A percentile compares a stretch with the other conserved stretches of the same genome.
These are phyloP conservation scores for Trametes pubescens DNA, from an alignment of 1,284 basidiomycete species.

Conservation along the genomic window DNA sequence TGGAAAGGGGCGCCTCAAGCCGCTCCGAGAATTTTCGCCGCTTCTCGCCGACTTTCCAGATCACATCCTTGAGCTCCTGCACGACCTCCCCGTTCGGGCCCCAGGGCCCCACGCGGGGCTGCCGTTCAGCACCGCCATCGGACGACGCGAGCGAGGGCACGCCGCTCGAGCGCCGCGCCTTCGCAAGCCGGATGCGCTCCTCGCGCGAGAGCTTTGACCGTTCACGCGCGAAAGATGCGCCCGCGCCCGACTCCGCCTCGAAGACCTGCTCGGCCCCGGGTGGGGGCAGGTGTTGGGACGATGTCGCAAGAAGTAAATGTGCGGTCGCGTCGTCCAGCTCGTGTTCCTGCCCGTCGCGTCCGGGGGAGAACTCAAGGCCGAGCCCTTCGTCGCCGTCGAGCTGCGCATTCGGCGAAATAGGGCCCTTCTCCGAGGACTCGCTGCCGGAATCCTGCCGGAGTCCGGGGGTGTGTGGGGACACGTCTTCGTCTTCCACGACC, in stretches of 20 bases:
- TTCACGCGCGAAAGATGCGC: conserved; percentile 55
- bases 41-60: conserved; percentile 81
- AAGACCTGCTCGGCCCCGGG: conserved; percentile 80
- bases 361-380: conserved; percentile 28
- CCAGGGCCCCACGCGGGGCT: conserved; percentile 55
- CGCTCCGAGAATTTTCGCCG: conserved; percentile 57
- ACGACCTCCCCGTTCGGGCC: conserved; percentile 82
- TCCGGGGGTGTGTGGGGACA: conserved; percentile 56
- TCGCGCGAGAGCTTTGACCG: conserved; percentile 72
- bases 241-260: conserved; percentile 64
- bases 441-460: conserved; percentile 59
- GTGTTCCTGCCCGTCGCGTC: conserved; percentile 22
- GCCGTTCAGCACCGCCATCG: conserved; percentile 4
- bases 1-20: neutral
- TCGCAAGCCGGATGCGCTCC: conserved; percentile 71
- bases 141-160: conserved; percentile 14
- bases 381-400: conserved; percentile 17
- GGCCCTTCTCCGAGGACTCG: conserved; percentile 63
- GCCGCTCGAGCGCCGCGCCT: conserved; percentile 58
- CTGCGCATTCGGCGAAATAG: conserved; percentile 34
- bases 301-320: conserved; percentile 60
- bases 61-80: conserved; percentile 83
- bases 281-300: conserved; percentile 61
- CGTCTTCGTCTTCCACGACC: conserved; percentile 45
- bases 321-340: conserved; percentile 62